Conservation (phyloP, 495 filamentous ascomycete species). For the Penicillium taxi region DNA sequence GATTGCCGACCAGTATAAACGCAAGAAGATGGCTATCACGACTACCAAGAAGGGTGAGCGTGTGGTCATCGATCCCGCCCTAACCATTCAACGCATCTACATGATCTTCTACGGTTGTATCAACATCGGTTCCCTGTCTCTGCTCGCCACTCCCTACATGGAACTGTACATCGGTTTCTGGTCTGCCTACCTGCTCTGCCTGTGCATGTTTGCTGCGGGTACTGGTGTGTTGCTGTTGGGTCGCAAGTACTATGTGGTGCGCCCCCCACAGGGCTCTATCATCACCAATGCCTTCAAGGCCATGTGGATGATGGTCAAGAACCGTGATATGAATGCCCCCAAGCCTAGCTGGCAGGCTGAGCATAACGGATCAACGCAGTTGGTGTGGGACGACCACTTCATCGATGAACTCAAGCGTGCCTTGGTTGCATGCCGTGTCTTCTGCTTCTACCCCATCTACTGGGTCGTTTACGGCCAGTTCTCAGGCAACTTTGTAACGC, state of each 20-base stretch:
- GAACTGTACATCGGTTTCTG: slow-evolving; percentile 65
- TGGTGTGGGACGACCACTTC: slow-evolving; percentile 55
- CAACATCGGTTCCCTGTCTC: slow-evolving; percentile 65
- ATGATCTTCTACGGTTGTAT: slow-evolving; percentile 70
- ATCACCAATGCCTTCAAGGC: slow-evolving; percentile 55
- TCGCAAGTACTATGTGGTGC: slow-evolving; percentile 51
- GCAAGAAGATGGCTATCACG: slow-evolving; percentile 49
- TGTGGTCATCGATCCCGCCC: slow-evolving; percentile 65
- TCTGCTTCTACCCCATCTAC: slow-evolving; percentile 52
- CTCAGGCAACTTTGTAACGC: slow-evolving; percentile 51
- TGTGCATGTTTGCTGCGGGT: slow-evolving; percentile 51
- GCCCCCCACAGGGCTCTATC: slow-evolving; percentile 55
- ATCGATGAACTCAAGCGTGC: slow-evolving; percentile 55
- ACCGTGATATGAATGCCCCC: slow-evolving; percentile 49
- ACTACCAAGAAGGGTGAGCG: slow-evolving; percentile 56
- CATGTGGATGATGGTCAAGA: slow-evolving; percentile 49
- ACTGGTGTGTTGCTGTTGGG: slow-evolving; percentile 46
- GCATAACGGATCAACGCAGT: slow-evolving; percentile 23
- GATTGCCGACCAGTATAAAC: slow-evolving; percentile 68
- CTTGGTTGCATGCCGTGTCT: slow-evolving; percentile 53
- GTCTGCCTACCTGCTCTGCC: slow-evolving; percentile 65
- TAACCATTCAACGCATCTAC: slow-evolving; percentile 69
- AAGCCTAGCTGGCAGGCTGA: slow-evolving; percentile 52
- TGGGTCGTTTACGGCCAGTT: slow-evolving; percentile 57
- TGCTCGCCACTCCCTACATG: slow-evolving; percentile 57